These are phyloP conservation scores for Rhipidocladum racemiflorum DNA, from an alignment of 176 grass and related monocot genomes.

Conservation along the genomic window DNA sequence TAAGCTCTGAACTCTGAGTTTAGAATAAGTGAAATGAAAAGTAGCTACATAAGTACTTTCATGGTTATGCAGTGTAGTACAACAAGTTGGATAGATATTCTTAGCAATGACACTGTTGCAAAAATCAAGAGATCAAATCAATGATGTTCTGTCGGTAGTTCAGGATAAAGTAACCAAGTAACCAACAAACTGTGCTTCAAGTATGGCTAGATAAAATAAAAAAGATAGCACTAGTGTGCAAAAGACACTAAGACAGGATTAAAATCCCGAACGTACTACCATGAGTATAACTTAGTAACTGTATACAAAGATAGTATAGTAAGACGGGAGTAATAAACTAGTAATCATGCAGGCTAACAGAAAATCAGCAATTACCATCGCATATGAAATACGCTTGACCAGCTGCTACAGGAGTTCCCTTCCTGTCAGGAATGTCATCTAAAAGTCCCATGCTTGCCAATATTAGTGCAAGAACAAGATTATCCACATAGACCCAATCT, in stretches of 20 bases:
- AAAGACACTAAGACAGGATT: neutral
- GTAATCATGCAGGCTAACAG: neutral
- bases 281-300: no score
- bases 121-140: neutral
- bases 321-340: no score
- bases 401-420: conserved; percentile 66
- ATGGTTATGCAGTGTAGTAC: neutral
- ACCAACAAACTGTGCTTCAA: neutral
- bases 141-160: neutral
- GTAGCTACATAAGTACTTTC: neutral
- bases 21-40: neutral
- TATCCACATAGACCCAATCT: conserved; percentile 93
- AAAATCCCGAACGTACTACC: neutral
- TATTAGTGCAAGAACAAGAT: conserved; percentile 92
- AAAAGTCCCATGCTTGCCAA: conserved; percentile 78
- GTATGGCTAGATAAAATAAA: neutral
- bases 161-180: neutral
- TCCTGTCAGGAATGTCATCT: conserved; percentile 69
- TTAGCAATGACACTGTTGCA: neutral
- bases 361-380: conserved; percentile 77
- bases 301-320: neutral
- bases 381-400: conserved; percentile 92
- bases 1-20: neutral
- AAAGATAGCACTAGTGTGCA: neutral
- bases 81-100: neutral